These are phyloP conservation scores for Dicorynia guianensis DNA, from an alignment of 306 rosid genomes.

Conservation along the genomic window DNA sequence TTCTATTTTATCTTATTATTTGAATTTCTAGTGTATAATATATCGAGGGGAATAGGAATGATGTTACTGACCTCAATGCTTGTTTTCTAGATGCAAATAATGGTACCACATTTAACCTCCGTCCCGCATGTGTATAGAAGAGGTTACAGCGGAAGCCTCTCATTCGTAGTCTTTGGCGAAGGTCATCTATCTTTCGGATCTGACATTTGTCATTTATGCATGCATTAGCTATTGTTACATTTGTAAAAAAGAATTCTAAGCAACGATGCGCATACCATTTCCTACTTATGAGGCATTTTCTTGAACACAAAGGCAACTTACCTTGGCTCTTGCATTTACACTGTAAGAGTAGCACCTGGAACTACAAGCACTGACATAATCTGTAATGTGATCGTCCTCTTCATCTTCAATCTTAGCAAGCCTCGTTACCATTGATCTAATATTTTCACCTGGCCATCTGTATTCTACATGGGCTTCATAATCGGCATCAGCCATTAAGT, in stretches of 20 bases:
- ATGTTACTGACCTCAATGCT: conserved; percentile 67
- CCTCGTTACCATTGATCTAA: conserved; percentile 68
- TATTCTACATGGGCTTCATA: conserved; percentile 74
- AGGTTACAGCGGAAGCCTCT: conserved; percentile 86
- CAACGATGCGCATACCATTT: neutral
- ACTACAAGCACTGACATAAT: conserved; percentile 55
- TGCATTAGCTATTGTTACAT: conserved; percentile 19
- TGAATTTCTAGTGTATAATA: neutral
- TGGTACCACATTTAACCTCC: conserved; percentile 74
- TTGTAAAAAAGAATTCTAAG: neutral
- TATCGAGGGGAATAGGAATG: neutral
- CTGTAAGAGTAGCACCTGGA: conserved; percentile 70
- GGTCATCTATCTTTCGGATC: conserved; percentile 57
- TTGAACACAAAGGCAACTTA: conserved; percentile 38
- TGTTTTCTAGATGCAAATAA: conserved; percentile 79
- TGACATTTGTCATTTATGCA: conserved; percentile 39
- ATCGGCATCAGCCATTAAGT: conserved; percentile 65
- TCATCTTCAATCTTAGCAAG: conserved; percentile 64
- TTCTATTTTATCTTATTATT: neutral
- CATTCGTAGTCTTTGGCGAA: conserved; percentile 79
- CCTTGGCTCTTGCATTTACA: conserved; percentile 59
- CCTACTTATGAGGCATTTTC: conserved; percentile 17
- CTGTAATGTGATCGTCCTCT: conserved; percentile 56
- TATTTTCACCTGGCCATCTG: conserved; percentile 81
- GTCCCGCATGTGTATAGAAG: conserved; percentile 63